These are phyloP conservation scores for Cucurbita pepo DNA, from an alignment of 306 rosid genomes.

Conservation along the genomic window DNA sequence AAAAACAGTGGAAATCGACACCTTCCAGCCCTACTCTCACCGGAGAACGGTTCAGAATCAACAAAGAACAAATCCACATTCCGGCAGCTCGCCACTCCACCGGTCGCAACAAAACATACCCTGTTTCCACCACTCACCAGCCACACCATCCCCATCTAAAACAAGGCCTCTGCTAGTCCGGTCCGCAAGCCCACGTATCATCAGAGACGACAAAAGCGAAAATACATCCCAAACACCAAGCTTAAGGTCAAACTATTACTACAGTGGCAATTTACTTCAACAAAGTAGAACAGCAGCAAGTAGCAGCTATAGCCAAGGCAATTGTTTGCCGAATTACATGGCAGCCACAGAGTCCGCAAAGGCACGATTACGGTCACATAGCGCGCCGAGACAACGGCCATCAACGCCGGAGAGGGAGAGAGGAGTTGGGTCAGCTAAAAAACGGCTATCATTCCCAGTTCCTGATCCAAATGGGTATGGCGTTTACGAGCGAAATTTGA, in stretches of 20 bases:
- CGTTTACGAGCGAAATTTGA: slow-evolving; percentile 44
- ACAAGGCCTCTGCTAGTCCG: slow-evolving; percentile 56
- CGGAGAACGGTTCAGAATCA: slow-evolving; percentile 25
- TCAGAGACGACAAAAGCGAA: slow-evolving; percentile 49
- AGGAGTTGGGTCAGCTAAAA: slow-evolving; percentile 64
- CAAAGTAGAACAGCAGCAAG: too few species aligned
- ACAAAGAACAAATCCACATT: slow-evolving; percentile 40
- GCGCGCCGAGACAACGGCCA: slow-evolving; percentile 90
- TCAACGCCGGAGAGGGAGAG: slow-evolving; percentile 68
- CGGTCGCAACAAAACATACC: slow-evolving; percentile 8
- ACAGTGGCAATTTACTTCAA: too few species aligned
- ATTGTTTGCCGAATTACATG: slow-evolving; percentile 76
- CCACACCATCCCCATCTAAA: slow-evolving; percentile 75
- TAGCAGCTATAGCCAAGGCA: too few species aligned
- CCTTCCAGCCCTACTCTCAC: slow-evolving; percentile 67
- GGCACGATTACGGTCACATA: slow-evolving; percentile 77
- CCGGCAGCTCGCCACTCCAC: slow-evolving; percentile 29
- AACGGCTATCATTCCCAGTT: slow-evolving; percentile 75
- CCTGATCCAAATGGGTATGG: slow-evolving; percentile 45
- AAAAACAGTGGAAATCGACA: slow-evolving; percentile 77
- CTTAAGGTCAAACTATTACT: slow-evolving; percentile 45
- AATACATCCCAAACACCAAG: slow-evolving; percentile 68
- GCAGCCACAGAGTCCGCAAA: slow-evolving; percentile 93
- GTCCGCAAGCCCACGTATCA: slow-evolving; percentile 61
- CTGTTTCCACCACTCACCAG: slow-evolving; percentile 27